Evolutionary conservation across 202 grass and related monocot genomes (phyloP).

Genomic region (Panicum hallii): DNA sequence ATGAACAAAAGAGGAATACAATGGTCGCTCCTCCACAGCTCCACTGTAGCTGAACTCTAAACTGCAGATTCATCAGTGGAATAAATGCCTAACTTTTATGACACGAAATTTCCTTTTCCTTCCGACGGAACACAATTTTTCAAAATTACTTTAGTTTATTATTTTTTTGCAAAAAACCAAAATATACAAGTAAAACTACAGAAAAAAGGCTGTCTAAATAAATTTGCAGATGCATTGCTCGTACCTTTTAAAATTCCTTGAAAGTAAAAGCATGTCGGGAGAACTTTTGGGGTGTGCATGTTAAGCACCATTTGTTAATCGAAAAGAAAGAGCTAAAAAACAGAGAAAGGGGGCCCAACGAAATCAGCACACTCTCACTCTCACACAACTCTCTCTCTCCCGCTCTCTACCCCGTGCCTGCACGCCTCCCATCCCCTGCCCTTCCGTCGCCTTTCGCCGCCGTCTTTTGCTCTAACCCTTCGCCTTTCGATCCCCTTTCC

Average conservation of each 20-base stretch:
- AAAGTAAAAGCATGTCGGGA: slow-evolving; percentile 37
- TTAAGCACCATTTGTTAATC: slow-evolving; percentile 33
- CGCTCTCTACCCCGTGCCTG: neutral
- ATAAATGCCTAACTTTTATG: neutral
- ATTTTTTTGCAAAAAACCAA: neutral
- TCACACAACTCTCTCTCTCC: neutral
- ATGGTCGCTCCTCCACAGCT: neutral
- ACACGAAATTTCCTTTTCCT: neutral
- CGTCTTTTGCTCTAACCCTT: slow-evolving; percentile 37
- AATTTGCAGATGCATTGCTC: slow-evolving; percentile 35
- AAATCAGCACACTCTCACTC: slow-evolving; percentile 6
- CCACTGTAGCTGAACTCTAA: neutral
- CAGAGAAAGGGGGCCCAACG: neutral
- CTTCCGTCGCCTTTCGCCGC: slow-evolving; percentile 50
- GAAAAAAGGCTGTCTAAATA: neutral
- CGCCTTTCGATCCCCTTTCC: slow-evolving; percentile 32
- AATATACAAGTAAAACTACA: neutral
- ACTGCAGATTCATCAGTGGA: neutral
- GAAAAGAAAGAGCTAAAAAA: neutral
- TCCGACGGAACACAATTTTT: neutral
- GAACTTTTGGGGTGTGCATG: slow-evolving; percentile 18
- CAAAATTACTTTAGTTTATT: neutral
- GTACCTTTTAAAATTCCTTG: slow-evolving; percentile 22
- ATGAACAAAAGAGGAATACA: neutral
- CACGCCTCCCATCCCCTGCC: slow-evolving; percentile 1